phyloP scores from a whole-genome alignment of 108 stramenopile species.

The Discostella pseudostelligera region DNA sequence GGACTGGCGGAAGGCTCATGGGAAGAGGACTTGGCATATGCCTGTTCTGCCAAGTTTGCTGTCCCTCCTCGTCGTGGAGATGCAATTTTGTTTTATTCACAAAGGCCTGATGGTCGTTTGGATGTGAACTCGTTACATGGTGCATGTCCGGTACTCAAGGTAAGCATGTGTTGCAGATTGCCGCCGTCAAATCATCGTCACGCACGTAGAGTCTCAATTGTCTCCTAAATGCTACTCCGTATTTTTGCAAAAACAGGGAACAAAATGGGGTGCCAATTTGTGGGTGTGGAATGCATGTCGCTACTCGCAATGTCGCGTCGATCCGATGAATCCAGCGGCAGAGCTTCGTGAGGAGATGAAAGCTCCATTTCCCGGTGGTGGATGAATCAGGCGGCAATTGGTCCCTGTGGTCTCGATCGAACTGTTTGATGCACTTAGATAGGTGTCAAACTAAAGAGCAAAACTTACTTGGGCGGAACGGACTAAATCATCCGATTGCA shows the following conservation, averaged over 20 bases:
- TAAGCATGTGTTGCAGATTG: no score
- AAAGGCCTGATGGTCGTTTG: conserved; percentile 46
- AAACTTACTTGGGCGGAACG: no score
- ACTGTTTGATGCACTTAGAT: no score
- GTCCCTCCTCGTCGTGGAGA: conserved; percentile 44
- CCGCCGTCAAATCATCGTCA: no score
- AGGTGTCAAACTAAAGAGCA: no score
- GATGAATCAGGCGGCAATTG: no score
- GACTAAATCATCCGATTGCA: no score
- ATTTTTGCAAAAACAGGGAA: conserved; percentile 45
- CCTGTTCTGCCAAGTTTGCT: conserved; percentile 42
- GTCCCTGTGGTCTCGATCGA: no score
- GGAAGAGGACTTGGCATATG: conserved; percentile 33
- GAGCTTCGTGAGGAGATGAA: conserved; percentile 40
- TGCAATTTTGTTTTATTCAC: conserved; percentile 58
- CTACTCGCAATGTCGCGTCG: conserved; percentile 30
- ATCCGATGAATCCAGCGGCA: conserved; percentile 34
- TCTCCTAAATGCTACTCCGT: no score
- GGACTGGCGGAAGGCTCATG: conserved; percentile 40
- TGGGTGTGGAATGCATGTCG: conserved; percentile 77
- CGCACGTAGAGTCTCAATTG: no score
- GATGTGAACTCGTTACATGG: conserved; percentile 53
- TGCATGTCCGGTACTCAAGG: conserved; percentile 67
- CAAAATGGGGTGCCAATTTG: conserved; percentile 74
- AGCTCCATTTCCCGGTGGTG: conserved; percentile 41